Evolutionary conservation across 2,329 filamentous ascomycete genomes (phyloP).

Genomic region (Fusarium falciforme): DNA sequence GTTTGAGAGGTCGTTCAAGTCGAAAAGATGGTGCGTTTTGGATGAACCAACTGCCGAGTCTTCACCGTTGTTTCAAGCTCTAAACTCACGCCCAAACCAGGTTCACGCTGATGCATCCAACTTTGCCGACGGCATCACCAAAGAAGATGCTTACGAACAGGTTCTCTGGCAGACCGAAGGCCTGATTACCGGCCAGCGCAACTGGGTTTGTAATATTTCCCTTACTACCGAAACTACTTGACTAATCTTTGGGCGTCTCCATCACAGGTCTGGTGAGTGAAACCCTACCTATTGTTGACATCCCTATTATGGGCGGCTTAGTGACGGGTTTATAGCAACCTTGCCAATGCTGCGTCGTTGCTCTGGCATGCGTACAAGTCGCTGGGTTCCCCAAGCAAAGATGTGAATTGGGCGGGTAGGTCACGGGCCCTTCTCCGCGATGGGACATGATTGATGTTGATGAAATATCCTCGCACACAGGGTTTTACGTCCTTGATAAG

Average conservation of each 20-base stretch:
- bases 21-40: slow-evolving; percentile 29
- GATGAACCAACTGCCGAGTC: background rate
- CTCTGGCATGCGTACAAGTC: slow-evolving; percentile 85
- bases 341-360: slow-evolving; percentile 79
- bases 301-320: background rate
- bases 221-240: slow-evolving; percentile 5
- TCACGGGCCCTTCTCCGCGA: background rate
- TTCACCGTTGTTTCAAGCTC: background rate
- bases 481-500: slow-evolving; percentile 78
- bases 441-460: slow-evolving; percentile 14
- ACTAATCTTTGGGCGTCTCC: slow-evolving; percentile 21
- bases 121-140: slow-evolving; percentile 74
- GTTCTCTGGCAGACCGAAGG: slow-evolving; percentile 77
- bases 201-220: slow-evolving; percentile 72
- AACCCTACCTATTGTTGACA: background rate
- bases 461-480: slow-evolving; percentile 54
- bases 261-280: slow-evolving; percentile 43
- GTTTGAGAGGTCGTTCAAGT: background rate
- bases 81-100: slow-evolving; percentile 50
- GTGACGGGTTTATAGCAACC: slow-evolving; percentile 67
- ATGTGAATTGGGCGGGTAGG: slow-evolving; percentile 81
- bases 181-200: slow-evolving; percentile 78
- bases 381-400: slow-evolving; percentile 70
- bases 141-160: slow-evolving; percentile 79
- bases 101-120: slow-evolving; percentile 85